These are phyloP conservation scores for Emmonsia crescens DNA, from an alignment of 2,329 filamentous ascomycete genomes.

Conservation along the genomic window DNA sequence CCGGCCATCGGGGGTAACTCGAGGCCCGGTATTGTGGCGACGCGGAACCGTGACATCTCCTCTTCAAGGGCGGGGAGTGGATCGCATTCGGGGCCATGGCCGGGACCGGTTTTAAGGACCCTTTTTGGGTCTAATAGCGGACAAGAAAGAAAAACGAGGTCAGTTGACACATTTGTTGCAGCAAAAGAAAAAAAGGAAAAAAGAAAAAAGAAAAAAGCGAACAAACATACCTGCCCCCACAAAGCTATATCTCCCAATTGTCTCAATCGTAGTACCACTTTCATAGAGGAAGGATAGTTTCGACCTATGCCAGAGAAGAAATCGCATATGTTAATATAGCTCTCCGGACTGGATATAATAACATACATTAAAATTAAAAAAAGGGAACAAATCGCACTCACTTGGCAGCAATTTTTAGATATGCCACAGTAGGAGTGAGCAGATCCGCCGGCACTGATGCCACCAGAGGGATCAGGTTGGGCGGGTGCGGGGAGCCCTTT, in stretches of 20 bases:
- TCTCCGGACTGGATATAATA: neutral
- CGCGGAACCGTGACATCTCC: conserved; percentile 66
- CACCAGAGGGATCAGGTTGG: conserved; percentile 73
- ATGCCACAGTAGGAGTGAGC: conserved; percentile 87
- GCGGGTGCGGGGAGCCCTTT: conserved; percentile 44
- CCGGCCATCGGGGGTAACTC: conserved; percentile 77
- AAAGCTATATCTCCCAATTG: conserved; percentile 91
- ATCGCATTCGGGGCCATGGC: conserved; percentile 73
- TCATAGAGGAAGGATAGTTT: conserved; percentile 91
- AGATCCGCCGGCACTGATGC: conserved; percentile 84
- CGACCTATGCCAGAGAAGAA: conserved; percentile 34
- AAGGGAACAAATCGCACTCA: conserved; percentile 31
- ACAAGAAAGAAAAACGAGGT: neutral
- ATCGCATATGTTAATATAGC: neutral
- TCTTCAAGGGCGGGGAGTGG: conserved; percentile 72
- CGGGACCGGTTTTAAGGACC: conserved; percentile 75
- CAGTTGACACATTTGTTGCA: neutral
- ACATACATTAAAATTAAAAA: too few species aligned
- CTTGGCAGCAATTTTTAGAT: conserved; percentile 76
- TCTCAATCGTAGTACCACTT: conserved; percentile 82
- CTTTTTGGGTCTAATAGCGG: conserved; percentile 49
- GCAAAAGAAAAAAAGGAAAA: neutral
- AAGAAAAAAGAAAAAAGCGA: neutral
- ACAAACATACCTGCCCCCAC: conserved; percentile 58
- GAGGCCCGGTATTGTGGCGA: conserved; percentile 73